Conservation (phyloP, 306 rosid species). For the Inga laurina region DNA sequence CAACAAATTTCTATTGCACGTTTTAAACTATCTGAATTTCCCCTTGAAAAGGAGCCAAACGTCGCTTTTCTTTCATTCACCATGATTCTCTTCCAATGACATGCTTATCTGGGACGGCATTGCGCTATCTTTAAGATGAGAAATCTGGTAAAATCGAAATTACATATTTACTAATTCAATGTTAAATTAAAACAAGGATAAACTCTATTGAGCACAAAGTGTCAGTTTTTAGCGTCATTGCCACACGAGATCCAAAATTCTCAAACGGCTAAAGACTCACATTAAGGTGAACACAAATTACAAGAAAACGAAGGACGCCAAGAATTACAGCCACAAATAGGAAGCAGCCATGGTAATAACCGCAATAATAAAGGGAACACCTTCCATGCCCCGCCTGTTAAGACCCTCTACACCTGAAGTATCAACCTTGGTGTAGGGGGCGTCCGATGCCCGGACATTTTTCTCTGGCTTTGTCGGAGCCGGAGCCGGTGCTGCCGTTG, state of each 20-base stretch:
- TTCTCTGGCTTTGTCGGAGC: slow-evolving; percentile 61
- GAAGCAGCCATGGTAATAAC: slow-evolving; percentile 25
- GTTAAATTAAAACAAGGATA: neutral
- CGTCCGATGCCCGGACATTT: slow-evolving; percentile 53
- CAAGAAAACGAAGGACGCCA: slow-evolving; percentile 30
- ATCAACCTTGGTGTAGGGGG: slow-evolving; percentile 46
- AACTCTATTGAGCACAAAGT: slow-evolving; percentile 34
- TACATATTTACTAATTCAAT: neutral
- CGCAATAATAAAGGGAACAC: slow-evolving; percentile 6
- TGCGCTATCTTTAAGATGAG: neutral
- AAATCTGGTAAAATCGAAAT: neutral
- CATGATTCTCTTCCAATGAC: neutral
- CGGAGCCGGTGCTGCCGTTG: slow-evolving; percentile 44
- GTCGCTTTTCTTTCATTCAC: neutral
- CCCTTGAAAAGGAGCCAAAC: neutral
- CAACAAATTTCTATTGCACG: neutral
- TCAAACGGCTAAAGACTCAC: slow-evolving; percentile 21
- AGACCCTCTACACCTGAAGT: slow-evolving; percentile 40
- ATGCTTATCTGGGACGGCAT: neutral
- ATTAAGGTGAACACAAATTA: neutral
- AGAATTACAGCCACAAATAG: slow-evolving; percentile 31
- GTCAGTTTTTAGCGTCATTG: slow-evolving; percentile 15
- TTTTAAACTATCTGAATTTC: neutral
- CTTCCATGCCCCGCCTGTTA: neutral
- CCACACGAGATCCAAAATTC: slow-evolving; percentile 35